These are phyloP conservation scores for Artemisia annua DNA, from an alignment of 129 eudicot genomes.

Conservation along the genomic window DNA sequence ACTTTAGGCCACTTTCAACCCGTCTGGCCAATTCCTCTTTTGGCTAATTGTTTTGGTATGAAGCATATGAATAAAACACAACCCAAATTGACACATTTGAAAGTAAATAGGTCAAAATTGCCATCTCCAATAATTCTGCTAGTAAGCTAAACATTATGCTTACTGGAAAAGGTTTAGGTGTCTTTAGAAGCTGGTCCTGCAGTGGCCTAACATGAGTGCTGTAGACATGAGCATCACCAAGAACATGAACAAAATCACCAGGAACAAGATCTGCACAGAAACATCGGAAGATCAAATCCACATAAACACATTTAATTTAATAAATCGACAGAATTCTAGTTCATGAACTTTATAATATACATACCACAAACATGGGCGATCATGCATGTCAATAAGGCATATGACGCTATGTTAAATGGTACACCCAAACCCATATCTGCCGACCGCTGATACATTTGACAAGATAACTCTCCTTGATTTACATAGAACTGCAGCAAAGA, in stretches of 20 bases:
- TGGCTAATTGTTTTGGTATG: background rate
- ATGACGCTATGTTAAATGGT: slow-evolving; percentile 93
- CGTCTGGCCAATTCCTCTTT: slow-evolving; percentile 1
- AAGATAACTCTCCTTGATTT: slow-evolving; percentile 88
- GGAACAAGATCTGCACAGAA: slow-evolving; percentile 73
- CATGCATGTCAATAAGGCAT: slow-evolving; percentile 87
- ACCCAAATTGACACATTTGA: background rate
- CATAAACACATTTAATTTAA: background rate
- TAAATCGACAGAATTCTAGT: background rate
- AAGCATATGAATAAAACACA: background rate
- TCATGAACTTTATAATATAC: slow-evolving; percentile 16
- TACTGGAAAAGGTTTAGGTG: slow-evolving; percentile 91
- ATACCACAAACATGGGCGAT: slow-evolving; percentile 97
- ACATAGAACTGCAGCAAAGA: slow-evolving; percentile 70
- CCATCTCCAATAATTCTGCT: background rate
- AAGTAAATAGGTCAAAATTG: background rate
- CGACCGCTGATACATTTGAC: slow-evolving; percentile 97
- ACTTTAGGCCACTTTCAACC: background rate
- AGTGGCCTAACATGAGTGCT: slow-evolving; percentile 73
- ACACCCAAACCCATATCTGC: slow-evolving; percentile 99
- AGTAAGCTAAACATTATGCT: slow-evolving; percentile 25
- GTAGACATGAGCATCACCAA: slow-evolving; percentile 95
- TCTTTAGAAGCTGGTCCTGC: slow-evolving; percentile 80
- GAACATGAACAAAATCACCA: slow-evolving; percentile 80
- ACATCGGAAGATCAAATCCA: background rate